phyloP scores from a whole-genome alignment of 1,284 basidiomycete genomes.

The Entoloma clypeatum region DNA sequence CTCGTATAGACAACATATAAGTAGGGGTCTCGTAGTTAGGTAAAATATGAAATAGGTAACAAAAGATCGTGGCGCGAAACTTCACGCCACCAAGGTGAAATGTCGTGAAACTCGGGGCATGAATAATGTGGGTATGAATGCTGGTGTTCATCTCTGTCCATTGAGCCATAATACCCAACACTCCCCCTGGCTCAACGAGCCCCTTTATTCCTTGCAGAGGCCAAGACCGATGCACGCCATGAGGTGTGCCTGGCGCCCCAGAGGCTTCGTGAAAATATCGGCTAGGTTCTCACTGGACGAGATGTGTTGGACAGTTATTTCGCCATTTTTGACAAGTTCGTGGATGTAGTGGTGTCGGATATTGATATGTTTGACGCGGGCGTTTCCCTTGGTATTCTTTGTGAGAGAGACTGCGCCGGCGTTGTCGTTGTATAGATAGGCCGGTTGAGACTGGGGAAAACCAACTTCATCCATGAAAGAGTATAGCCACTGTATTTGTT shows the following conservation, averaged over 20 bases:
- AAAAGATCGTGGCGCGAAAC: too few species aligned
- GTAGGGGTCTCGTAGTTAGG: too few species aligned
- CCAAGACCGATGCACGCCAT: slow-evolving; percentile 4
- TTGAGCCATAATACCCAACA: too few species aligned
- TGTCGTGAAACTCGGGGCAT: too few species aligned
- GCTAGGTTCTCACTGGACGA: slow-evolving; percentile 31
- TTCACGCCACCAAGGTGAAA: too few species aligned
- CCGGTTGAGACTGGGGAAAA: slow-evolving; percentile 15
- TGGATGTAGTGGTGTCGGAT: slow-evolving; percentile 38
- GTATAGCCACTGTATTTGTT: too few species aligned
- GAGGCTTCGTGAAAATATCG: slow-evolving; percentile 40
- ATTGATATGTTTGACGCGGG: slow-evolving; percentile 40
- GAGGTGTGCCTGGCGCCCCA: slow-evolving; percentile 3
- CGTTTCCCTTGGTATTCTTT: slow-evolving; percentile 28
- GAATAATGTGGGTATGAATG: too few species aligned
- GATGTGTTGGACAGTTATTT: slow-evolving; percentile 28
- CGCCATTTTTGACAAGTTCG: slow-evolving; percentile 27
- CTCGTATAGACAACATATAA: too few species aligned
- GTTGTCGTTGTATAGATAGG: slow-evolving; percentile 35
- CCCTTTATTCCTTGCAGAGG: slow-evolving; percentile 6
- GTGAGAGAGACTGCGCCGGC: slow-evolving; percentile 31
- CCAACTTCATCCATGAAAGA: slow-evolving; percentile 25
- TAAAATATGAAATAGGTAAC: too few species aligned
- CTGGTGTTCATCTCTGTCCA: too few species aligned
- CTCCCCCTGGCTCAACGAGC: slow-evolving; percentile 2